Evolutionary conservation across 2,329 filamentous ascomycete species (phyloP), one percentile per base, ranked within the genome.

Genomic region (Microdochium paspali): DNA sequence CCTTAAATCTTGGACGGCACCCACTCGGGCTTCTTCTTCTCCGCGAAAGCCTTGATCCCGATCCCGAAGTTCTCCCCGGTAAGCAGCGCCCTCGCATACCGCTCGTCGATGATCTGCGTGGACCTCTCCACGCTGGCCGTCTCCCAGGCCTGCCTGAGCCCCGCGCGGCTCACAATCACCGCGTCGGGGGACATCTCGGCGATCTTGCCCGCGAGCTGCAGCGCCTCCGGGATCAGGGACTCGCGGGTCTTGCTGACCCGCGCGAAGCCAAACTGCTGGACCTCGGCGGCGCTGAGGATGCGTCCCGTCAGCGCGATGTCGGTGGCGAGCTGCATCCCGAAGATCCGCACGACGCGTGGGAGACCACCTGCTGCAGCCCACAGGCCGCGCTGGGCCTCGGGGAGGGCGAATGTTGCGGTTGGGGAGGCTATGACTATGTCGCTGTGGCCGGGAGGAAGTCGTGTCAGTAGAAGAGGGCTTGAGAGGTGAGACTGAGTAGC

Each of bases 341-440:
- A 60, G 4, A 65, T 73, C 25, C 72, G 68, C 2, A 76, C 71
- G 9, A 77, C 62, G 18, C 75, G 67, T 2, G 74, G 68, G 7
- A 77, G 65, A 10, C 73, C 73, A 4, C 75, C 75, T 1, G 73
- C 75, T 4, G 64, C 73, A 1, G 76, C 73, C 30, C 70, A 76
- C 26, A 79, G 67, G n/a, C 76, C 75, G 18, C 74, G 68, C 47
- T 71, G 68, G 2, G 71, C 74, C 59, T 79, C 76, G 10, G 76
- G 74, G 9, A 79, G 64, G 1, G 67, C 72, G 49, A 79, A 79
- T 0, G 62, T 69, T 4, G 76, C 74, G 3, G 64, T 67, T 1
- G 73, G 70, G 0, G 72, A 70, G 2, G 76, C 76, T 9, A 79
- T 65, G 4, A 78, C 70, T 57, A 80, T 63, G 51, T 78, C 74